phyloP scores from a whole-genome alignment of 2,329 filamentous ascomycete species.

The Cytospora piceae region DNA sequence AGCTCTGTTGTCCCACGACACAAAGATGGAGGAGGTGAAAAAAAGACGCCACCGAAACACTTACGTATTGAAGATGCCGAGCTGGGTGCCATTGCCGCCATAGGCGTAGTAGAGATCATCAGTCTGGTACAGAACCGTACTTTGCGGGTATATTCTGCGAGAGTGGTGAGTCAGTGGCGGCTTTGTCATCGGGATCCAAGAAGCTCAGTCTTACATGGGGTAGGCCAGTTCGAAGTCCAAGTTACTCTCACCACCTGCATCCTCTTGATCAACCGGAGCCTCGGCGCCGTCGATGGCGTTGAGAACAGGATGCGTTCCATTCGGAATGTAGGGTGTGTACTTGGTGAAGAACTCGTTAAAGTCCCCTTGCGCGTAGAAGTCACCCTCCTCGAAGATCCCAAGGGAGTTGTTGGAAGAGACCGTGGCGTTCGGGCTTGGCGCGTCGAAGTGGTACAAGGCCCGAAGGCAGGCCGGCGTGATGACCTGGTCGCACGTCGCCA shows the following conservation, averaged over 20 bases:
- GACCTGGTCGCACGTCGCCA: conserved; percentile 36
- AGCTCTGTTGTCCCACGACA: neutral
- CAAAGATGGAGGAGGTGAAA: neutral
- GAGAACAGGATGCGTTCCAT: conserved; percentile 19
- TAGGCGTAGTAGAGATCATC: conserved; percentile 47
- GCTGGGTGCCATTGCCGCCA: conserved; percentile 17
- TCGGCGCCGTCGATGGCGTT: conserved; percentile 19
- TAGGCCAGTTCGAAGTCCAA: conserved; percentile 21
- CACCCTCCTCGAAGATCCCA: conserved; percentile 29
- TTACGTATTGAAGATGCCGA: conserved; percentile 20
- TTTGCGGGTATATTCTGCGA: conserved; percentile 43
- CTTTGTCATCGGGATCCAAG: neutral
- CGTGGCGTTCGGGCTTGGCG: conserved; percentile 18
- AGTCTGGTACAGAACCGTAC: conserved; percentile 44
- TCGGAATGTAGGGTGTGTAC: conserved; percentile 16
- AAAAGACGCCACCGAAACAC: neutral
- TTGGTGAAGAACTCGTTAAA: conserved; percentile 20
- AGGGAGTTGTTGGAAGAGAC: conserved; percentile 25
- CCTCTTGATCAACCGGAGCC: conserved; percentile 3
- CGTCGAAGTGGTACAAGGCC: conserved; percentile 38
- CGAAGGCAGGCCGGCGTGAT: conserved; percentile 41
- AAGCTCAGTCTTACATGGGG: conserved; percentile 10
- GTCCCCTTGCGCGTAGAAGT: conserved; percentile 26
- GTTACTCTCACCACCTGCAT: conserved; percentile 22
- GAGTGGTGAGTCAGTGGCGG: neutral